Evolutionary conservation across 2,329 filamentous ascomycete species (phyloP).

Genomic region (Hypoxylon sp.): DNA sequence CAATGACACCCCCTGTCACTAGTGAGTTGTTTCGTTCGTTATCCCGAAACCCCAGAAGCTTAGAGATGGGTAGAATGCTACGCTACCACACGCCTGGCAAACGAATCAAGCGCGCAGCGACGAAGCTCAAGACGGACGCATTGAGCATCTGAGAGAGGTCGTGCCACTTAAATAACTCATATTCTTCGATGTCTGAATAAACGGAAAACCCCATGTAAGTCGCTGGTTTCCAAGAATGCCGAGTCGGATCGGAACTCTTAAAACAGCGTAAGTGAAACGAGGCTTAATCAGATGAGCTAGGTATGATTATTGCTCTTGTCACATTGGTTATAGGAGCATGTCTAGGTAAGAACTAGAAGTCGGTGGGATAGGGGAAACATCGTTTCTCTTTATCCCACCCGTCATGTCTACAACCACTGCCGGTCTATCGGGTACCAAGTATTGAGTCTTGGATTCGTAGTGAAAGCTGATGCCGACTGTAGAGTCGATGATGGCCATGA

Average conservation of each 20-base stretch:
- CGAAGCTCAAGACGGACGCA: conserved; percentile 34
- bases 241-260: conserved; percentile 38
- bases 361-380: background rate
- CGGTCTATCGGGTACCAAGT: background rate
- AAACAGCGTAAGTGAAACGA: conserved; percentile 32
- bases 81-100: conserved; percentile 26
- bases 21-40: conserved; percentile 32
- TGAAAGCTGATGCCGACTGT: background rate
- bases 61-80: conserved; percentile 37
- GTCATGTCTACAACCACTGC: background rate
- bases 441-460: background rate
- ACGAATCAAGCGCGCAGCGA: conserved; percentile 13
- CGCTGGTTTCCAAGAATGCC: conserved; percentile 36
- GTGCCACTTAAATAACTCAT: conserved; percentile 36
- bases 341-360: background rate
- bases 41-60: conserved; percentile 26
- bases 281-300: conserved; percentile 33
- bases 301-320: conserved; percentile 26
- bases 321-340: background rate
- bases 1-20: conserved; percentile 34
- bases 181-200: conserved; percentile 39
- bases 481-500: background rate
- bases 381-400: too few species aligned
- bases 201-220: conserved; percentile 37
- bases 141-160: conserved; percentile 36